Base-by-base conservation (phyloP, 2,329 filamentous ascomycete genomes). In the Balansia obtecta region DNA sequence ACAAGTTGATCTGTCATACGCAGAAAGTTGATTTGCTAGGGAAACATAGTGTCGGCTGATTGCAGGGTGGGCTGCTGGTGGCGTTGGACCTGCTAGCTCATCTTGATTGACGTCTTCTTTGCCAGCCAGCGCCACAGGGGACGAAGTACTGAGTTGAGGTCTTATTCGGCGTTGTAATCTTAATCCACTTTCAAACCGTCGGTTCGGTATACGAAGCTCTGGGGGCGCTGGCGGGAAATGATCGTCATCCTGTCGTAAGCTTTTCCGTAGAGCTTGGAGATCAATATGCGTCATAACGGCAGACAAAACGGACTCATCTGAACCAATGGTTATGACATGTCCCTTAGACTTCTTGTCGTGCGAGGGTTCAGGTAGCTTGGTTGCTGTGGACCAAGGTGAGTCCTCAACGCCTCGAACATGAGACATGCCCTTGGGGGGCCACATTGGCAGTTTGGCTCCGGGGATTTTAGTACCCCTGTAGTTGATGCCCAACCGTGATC, bases 1-100 rank as follows among this genome's bases (percentile, higher is more conserved):
- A 57, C 86, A 95, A 46, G 75, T 76, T 9, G 83, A 86, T 54
- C 71, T 77, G 63, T 98, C 93, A 60, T 90, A 96, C 0, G 90
- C 82, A 4, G 86, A 90, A 12, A 90, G 71, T 0, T 73, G 73
- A 1, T 71, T 73, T 43, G 73, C 67, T 33, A 96, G 73, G 0
- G 74, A 72, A 2, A 71, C 63, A 58, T 82, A 86, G 2, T 88
- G 69, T 2, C 72, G 71, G 12, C 64, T 58, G 45, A 93, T 64
- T 16, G 80, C 77, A 11, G 82, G 73, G 62, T 89, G 83, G 4
- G 62, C 55, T 48, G 61, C 50, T 45, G 50, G 51, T 49, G 51
- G 16, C 45, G 56, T 45, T 13, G 53, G 52, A 15, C 51, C 49
- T 0, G 57, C 54, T 4, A 69, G 53, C 43, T 73, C 68, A 22